A percentile compares a stretch with the other conserved stretches of the same genome.
Evolutionary conservation across 2,329 filamentous ascomycete genomes (phyloP).

Genomic region (Aschersonia sp.): DNA sequence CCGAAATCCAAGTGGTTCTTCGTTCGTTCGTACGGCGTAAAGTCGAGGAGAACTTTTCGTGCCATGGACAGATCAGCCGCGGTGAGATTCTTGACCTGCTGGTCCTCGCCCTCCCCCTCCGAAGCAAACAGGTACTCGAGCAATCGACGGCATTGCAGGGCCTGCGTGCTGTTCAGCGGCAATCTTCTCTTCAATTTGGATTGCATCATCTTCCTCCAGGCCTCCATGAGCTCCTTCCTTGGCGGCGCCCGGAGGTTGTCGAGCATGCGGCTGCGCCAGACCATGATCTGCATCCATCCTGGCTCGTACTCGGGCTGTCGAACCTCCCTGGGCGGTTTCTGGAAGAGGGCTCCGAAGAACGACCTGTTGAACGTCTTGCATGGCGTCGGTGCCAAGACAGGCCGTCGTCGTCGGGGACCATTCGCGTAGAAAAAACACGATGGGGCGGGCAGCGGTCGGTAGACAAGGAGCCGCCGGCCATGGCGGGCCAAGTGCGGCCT

Average conservation of each 20-base stretch:
- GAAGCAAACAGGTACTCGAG: conserved; percentile 38
- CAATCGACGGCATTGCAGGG: conserved; percentile 37
- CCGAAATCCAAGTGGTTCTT: conserved; percentile 32
- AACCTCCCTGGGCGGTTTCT: conserved; percentile 41
- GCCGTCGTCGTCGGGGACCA: conserved; percentile 14
- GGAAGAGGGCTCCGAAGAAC: conserved; percentile 46
- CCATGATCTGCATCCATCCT: conserved; percentile 57
- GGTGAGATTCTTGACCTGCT: conserved; percentile 16
- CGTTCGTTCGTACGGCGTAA: conserved; percentile 26
- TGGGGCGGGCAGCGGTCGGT: conserved; percentile 15
- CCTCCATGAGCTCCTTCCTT: conserved; percentile 45
- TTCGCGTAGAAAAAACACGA: conserved; percentile 18
- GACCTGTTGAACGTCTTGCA: conserved; percentile 18
- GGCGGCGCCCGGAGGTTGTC: conserved; percentile 51
- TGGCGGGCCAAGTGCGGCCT: conserved; percentile 29
- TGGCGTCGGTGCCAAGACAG: conserved; percentile 9
- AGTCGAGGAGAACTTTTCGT: conserved; percentile 25
- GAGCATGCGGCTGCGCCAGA: conserved; percentile 47
- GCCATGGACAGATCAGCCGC: conserved; percentile 29
- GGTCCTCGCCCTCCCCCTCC: conserved; percentile 6
- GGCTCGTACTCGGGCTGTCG: conserved; percentile 51
- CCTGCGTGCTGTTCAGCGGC: conserved; percentile 51
- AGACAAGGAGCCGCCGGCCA: conserved; percentile 24
- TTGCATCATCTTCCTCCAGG: conserved; percentile 49
- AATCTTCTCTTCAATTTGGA: conserved; percentile 33